These are phyloP conservation scores for Boletus barrowsii DNA, from an alignment of 768 basidiomycete species.

Conservation along the genomic window DNA sequence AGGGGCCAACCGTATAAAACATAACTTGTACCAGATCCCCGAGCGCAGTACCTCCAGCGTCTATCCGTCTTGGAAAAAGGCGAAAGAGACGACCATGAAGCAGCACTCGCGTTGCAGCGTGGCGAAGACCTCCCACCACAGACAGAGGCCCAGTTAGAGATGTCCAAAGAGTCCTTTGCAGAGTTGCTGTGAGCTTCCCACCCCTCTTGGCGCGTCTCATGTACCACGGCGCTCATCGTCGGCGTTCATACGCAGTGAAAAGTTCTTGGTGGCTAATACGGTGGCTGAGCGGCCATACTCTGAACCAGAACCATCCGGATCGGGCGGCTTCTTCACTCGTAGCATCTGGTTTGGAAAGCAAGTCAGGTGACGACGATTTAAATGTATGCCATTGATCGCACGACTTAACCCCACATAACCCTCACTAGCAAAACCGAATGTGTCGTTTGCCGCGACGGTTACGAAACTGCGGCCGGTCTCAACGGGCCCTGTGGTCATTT, in stretches of 20 bases:
- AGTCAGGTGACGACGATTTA: neutral
- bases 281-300: neutral
- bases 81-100: conserved; percentile 14
- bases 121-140: conserved; percentile 23
- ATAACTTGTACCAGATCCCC: conserved; percentile 4
- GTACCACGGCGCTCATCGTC: neutral
- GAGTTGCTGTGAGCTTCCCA: conserved; percentile 12
- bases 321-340: neutral
- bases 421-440: conserved; percentile 29
- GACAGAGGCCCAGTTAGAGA: conserved; percentile 20
- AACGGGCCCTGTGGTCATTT: conserved; percentile 43
- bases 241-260: conserved; percentile 1
- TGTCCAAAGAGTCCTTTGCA: conserved; percentile 10
- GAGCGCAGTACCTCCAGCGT: neutral
- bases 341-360: neutral
- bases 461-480: conserved; percentile 24
- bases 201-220: neutral
- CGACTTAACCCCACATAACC: neutral
- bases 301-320: neutral
- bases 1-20: neutral
- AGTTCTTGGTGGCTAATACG: conserved; percentile 10
- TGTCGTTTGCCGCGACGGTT: conserved; percentile 39
- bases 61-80: conserved; percentile 13
- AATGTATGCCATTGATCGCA: neutral
- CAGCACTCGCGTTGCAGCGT: conserved; percentile 33